A percentile compares a stretch with the other conserved stretches of the same genome.
Conservation (phyloP, 139 green algal genomes). For the Micromonas commoda region DNA sequence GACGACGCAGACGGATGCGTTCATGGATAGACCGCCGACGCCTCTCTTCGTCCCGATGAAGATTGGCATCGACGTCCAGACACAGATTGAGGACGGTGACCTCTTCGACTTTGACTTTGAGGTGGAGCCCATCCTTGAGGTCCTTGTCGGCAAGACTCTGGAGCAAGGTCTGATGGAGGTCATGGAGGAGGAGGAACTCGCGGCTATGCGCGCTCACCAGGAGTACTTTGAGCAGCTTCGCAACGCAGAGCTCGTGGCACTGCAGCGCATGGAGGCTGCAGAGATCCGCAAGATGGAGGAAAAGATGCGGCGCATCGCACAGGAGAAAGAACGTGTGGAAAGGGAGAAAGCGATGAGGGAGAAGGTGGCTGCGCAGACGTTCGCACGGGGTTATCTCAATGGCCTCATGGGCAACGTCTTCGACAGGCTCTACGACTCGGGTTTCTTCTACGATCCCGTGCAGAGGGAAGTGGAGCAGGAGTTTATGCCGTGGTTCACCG, state of each 20-base stretch:
- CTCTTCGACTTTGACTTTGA: constrained; percentile 88
- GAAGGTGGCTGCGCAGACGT: constrained; percentile 55
- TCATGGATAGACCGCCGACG: constrained; percentile 69
- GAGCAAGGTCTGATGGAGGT: constrained; percentile 85
- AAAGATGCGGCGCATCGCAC: constrained; percentile 61
- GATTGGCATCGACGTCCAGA: constrained; percentile 63
- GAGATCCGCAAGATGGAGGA: constrained; percentile 74
- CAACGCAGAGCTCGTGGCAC: constrained; percentile 69
- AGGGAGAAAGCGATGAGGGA: constrained; percentile 50
- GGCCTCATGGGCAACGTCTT: constrained; percentile 65
- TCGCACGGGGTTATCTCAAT: constrained; percentile 70
- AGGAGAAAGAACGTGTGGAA: constrained; percentile 58
- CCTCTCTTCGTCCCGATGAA: constrained; percentile 73
- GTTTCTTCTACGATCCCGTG: constrained; percentile 77
- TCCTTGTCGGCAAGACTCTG: constrained; percentile 78
- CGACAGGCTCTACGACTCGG: constrained; percentile 49
- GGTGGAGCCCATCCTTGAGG: constrained; percentile 79
- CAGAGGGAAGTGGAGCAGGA: constrained; percentile 56
- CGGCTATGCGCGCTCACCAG: constrained; percentile 64
- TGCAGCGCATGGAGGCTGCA: constrained; percentile 74
- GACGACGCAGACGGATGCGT: constrained; percentile 71
- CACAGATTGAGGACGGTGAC: constrained; percentile 68
- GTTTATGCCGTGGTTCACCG: constrained; percentile 68
- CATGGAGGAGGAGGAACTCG: constrained; percentile 80
- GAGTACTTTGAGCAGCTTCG: constrained; percentile 53